These are phyloP conservation scores for Stephania cephalantha DNA, from an alignment of 164 flowering plant species.

Conservation along the genomic window DNA sequence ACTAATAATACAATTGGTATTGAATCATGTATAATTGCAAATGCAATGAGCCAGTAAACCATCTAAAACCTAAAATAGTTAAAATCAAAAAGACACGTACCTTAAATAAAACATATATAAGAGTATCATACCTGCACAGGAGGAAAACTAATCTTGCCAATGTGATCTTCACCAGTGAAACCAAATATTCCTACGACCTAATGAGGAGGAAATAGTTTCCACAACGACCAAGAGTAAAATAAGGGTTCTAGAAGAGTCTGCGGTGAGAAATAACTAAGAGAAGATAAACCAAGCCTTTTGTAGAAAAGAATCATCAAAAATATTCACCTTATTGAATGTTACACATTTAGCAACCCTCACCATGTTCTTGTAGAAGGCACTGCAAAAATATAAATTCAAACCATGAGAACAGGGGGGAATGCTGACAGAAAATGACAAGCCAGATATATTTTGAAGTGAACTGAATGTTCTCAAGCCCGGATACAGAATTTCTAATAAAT, in stretches of 20 bases:
- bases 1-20: not conserved
- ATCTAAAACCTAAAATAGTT: not conserved
- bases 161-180: constrained; percentile 82
- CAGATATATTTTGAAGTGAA: not conserved
- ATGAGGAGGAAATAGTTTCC: no score
- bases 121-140: constrained; percentile 64
- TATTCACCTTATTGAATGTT: constrained; percentile 71
- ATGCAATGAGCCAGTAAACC: not conserved
- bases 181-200: constrained; percentile 89
- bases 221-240: no score
- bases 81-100: not conserved
- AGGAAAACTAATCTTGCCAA: constrained; percentile 85
- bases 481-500: not conserved
- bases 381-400: constrained; percentile 21
- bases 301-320: not conserved
- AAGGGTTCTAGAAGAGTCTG: not conserved
- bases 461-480: not conserved
- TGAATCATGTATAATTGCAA: not conserved
- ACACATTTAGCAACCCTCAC: constrained; percentile 80
- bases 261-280: not conserved
- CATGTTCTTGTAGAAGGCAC: constrained; percentile 88
- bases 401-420: not conserved
- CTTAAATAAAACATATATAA: not conserved
- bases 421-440: not conserved
- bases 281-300: constrained; percentile 1